Percentiles rank a stretch among this genome's conserved stretches.
Conservation (phyloP, 768 basidiomycete species). For the Butyriboletus loyo region DNA sequence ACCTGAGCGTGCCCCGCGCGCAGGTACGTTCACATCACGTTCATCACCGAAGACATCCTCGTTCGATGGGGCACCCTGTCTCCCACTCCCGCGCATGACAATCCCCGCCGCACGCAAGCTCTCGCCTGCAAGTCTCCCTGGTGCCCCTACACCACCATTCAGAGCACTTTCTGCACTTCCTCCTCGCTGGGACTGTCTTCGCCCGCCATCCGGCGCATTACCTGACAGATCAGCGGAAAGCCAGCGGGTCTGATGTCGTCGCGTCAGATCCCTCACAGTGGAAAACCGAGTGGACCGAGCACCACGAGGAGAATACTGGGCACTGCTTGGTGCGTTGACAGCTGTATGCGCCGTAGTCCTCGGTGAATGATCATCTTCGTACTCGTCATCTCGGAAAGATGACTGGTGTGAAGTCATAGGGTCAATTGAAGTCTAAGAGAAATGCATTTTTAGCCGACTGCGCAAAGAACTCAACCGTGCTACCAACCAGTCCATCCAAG, state of each 20-base stretch:
- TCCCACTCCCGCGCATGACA: constrained; percentile 34
- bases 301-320: constrained; percentile 30
- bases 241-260: constrained; percentile 53
- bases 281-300: constrained; percentile 37
- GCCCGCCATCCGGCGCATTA: constrained; percentile 34
- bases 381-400: constrained; percentile 22
- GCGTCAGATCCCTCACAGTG: constrained; percentile 47
- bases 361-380: constrained; percentile 22
- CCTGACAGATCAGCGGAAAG: constrained; percentile 46
- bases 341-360: constrained; percentile 25
- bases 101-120: constrained; percentile 71
- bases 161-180: constrained; percentile 73
- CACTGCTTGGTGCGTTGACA: constrained; percentile 15
- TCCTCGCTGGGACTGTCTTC: constrained; percentile 54
- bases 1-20: constrained; percentile 17
- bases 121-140: constrained; percentile 60
- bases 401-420: constrained; percentile 39
- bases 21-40: constrained; percentile 16
- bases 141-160: constrained; percentile 38
- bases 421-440: constrained; percentile 30
- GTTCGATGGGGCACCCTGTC: constrained; percentile 26
- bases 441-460: constrained; percentile 2
- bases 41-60: constrained; percentile 38
- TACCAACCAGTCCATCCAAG: constrained; percentile 43
- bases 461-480: background rate